Evolutionary conservation across 306 rosid genomes (phyloP).

Genomic region (Cicer bijugum): DNA sequence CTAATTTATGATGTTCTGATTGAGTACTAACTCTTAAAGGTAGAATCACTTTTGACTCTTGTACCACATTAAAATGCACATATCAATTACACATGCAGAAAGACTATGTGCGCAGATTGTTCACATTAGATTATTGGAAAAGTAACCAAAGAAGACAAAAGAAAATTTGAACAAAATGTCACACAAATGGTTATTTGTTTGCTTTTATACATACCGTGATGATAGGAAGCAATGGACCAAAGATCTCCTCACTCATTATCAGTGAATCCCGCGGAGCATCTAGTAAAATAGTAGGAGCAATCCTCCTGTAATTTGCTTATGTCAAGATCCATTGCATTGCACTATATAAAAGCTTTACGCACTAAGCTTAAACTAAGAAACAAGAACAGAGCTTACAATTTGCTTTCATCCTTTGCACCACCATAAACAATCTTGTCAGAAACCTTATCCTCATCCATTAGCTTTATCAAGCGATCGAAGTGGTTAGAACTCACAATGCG

Average conservation of each 20-base stretch:
- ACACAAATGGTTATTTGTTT: background rate
- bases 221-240: conserved; percentile 95
- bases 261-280: conserved; percentile 79
- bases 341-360: conserved; percentile 9
- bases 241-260: conserved; percentile 87
- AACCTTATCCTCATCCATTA: conserved; percentile 88
- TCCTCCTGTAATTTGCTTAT: conserved; percentile 44
- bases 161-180: conserved; percentile 18
- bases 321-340: conserved; percentile 33
- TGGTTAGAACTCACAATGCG: conserved; percentile 82
- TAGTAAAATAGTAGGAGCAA: conserved; percentile 86
- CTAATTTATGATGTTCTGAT: too few species aligned
- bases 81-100: too few species aligned
- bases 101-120: background rate
- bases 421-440: conserved; percentile 81
- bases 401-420: conserved; percentile 75
- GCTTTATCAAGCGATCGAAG: conserved; percentile 75
- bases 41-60: too few species aligned
- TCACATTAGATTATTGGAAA: conserved; percentile 3
- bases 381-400: conserved; percentile 61
- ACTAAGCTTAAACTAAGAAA: conserved; percentile 19
- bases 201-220: conserved; percentile 64
- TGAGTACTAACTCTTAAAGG: too few species aligned
- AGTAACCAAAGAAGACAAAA: conserved; percentile 13
- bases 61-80: too few species aligned